These are phyloP conservation scores for Magnolia officinalis DNA, from an alignment of 164 flowering plant species.

Conservation along the genomic window DNA sequence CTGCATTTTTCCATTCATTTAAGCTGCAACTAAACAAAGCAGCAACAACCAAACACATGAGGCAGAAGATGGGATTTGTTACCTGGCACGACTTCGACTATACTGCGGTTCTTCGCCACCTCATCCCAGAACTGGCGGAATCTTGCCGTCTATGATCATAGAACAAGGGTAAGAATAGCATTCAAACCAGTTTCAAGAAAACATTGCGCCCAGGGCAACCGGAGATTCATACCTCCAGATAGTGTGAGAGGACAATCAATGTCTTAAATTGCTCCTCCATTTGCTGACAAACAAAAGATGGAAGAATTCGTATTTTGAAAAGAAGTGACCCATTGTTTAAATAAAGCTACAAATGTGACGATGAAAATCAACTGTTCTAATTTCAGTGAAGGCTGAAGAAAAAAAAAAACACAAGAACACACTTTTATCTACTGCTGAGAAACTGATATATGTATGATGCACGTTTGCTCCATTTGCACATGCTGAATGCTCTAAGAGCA, in stretches of 20 bases:
- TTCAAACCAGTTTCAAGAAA: not conserved
- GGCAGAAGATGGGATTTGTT: slow-evolving; percentile 1
- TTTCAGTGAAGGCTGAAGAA: too few species aligned
- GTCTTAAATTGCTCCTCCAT: slow-evolving; percentile 99
- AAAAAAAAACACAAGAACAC: too few species aligned
- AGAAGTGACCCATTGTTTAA: too few species aligned
- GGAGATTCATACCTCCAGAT: slow-evolving; percentile 68
- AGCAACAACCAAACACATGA: too few species aligned
- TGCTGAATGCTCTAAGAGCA: not conserved
- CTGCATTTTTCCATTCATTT: slow-evolving; percentile 35
- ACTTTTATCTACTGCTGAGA: not conserved
- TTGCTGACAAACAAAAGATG: slow-evolving; percentile 54
- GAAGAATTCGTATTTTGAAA: not conserved
- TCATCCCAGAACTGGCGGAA: slow-evolving; percentile 98
- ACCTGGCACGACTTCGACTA: slow-evolving; percentile 95
- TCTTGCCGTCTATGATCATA: slow-evolving; percentile 70
- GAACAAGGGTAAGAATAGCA: not conserved
- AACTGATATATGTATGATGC: not conserved
- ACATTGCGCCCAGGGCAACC: not conserved
- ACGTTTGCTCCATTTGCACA: too few species aligned
- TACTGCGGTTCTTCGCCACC: slow-evolving; percentile 87
- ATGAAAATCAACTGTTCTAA: too few species aligned
- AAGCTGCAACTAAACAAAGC: slow-evolving; percentile 6
- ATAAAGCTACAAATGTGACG: too few species aligned
- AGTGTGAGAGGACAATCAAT: slow-evolving; percentile 83